These are phyloP conservation scores for Clitopilus hobsonii DNA, from an alignment of 768 basidiomycete genomes.

Conservation along the genomic window DNA sequence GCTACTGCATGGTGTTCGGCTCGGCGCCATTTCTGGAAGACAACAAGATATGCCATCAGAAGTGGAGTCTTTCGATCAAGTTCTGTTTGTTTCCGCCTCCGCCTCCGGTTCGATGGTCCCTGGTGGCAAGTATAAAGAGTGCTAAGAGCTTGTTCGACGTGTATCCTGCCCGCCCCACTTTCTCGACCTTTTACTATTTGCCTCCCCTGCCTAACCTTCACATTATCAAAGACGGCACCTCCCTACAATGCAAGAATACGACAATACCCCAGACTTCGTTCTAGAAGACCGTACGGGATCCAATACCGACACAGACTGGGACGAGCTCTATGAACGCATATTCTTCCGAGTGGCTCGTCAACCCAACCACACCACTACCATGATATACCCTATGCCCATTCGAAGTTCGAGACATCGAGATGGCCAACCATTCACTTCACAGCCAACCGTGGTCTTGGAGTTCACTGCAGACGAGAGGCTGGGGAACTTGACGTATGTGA, in stretches of 20 bases:
- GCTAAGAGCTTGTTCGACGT: neutral
- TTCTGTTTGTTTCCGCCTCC: conserved; percentile 1
- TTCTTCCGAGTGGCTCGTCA: conserved; percentile 59
- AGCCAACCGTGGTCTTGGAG: conserved; percentile 55
- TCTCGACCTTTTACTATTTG: too few species aligned
- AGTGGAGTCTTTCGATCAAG: conserved; percentile 1
- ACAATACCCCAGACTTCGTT: conserved; percentile 25
- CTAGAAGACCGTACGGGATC: conserved; percentile 63
- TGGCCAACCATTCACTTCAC: conserved; percentile 43
- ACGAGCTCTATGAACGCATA: conserved; percentile 74
- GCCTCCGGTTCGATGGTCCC: neutral
- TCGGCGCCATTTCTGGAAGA: neutral
- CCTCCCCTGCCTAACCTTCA: neutral
- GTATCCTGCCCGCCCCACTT: neutral
- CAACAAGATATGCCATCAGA: neutral
- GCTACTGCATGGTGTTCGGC: neutral
- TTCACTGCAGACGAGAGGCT: conserved; percentile 55
- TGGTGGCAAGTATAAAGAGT: neutral
- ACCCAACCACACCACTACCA: conserved; percentile 39
- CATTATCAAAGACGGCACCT: too few species aligned
- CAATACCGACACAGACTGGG: conserved; percentile 53
- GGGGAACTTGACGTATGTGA: conserved; percentile 53
- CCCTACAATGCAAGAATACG: neutral
- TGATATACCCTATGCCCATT: conserved; percentile 63
- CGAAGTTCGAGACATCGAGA: conserved; percentile 60